These are phyloP conservation scores for Mortierella sp. DNA, from an alignment of 371 early-diverging fungal genomes.

Conservation along the genomic window DNA sequence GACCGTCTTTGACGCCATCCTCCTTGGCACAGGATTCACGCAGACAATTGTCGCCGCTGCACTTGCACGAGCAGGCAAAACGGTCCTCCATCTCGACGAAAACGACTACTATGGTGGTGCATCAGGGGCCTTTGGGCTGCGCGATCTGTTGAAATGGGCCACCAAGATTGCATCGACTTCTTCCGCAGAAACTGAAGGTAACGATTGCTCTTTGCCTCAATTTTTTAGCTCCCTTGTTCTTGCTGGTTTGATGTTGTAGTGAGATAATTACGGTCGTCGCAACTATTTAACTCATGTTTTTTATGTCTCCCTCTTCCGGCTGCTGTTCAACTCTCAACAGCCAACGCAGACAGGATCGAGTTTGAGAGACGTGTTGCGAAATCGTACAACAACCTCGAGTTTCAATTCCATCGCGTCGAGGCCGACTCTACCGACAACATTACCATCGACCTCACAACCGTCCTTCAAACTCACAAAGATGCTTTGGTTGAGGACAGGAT, in stretches of 20 bases:
- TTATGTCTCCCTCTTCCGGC: neutral
- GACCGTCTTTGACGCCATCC: conserved; percentile 80
- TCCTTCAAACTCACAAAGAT: conserved; percentile 25
- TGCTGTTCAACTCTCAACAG: neutral
- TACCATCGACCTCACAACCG: conserved; percentile 32
- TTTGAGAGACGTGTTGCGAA: conserved; percentile 44
- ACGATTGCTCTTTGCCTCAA: neutral
- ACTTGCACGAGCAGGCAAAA: conserved; percentile 83
- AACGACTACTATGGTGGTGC: conserved; percentile 90
- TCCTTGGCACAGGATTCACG: conserved; percentile 92
- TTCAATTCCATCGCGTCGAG: conserved; percentile 33
- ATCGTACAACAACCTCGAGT: conserved; percentile 42
- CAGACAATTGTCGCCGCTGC: conserved; percentile 92
- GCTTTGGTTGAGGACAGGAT: conserved; percentile 27
- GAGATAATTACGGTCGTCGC: neutral
- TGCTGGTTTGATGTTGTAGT: neutral
- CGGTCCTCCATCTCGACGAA: conserved; percentile 93
- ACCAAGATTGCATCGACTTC: conserved; percentile 30
- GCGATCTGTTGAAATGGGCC: conserved; percentile 67
- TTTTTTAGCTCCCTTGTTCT: neutral
- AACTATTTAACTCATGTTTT: neutral
- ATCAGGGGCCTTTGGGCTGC: conserved; percentile 74
- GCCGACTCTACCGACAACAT: neutral
- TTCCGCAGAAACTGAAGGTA: conserved; percentile 15
- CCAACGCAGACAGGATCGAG: conserved; percentile 46